phyloP scores from a whole-genome alignment of 441 rosid species.

The Mallotus repandus region DNA sequence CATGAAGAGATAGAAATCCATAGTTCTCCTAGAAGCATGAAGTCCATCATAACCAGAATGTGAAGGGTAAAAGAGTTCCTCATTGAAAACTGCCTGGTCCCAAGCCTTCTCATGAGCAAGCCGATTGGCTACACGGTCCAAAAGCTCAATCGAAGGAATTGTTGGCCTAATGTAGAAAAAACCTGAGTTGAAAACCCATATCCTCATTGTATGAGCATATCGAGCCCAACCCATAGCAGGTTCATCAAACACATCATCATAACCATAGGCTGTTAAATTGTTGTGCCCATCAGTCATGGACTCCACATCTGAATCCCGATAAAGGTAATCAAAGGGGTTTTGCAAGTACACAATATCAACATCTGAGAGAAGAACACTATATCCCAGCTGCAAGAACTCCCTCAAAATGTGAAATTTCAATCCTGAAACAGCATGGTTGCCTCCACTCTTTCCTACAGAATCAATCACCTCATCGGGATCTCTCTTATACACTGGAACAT shows the following conservation, averaged over 20 bases:
- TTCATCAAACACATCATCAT: constrained; percentile 78
- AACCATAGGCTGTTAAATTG: constrained; percentile 81
- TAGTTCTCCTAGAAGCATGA: constrained; percentile 82
- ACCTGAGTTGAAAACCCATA: constrained; percentile 96
- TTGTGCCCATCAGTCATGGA: constrained; percentile 91
- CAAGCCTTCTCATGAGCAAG: constrained; percentile 56
- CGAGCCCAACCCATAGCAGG: constrained; percentile 97
- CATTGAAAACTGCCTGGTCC: constrained; percentile 96
- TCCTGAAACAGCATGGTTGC: constrained; percentile 91
- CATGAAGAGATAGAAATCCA: constrained; percentile 87
- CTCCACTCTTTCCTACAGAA: constrained; percentile 63
- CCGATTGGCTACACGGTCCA: constrained; percentile 87
- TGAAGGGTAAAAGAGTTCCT: constrained; percentile 86
- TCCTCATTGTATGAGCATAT: constrained; percentile 93
- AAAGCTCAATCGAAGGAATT: constrained; percentile 76
- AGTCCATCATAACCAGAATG: constrained; percentile 74
- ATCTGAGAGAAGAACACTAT: constrained; percentile 94
- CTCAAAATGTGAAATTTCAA: constrained; percentile 81
- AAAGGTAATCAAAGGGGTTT: constrained; percentile 74
- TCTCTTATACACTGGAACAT: constrained; percentile 76
- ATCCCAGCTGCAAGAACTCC: constrained; percentile 92
- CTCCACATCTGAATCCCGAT: constrained; percentile 92
- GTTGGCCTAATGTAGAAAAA: constrained; percentile 87
- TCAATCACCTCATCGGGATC: constrained; percentile 68
- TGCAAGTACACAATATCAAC: constrained; percentile 85